These are phyloP conservation scores for Parmales sp. DNA, from an alignment of 108 stramenopile species.

Conservation along the genomic window DNA sequence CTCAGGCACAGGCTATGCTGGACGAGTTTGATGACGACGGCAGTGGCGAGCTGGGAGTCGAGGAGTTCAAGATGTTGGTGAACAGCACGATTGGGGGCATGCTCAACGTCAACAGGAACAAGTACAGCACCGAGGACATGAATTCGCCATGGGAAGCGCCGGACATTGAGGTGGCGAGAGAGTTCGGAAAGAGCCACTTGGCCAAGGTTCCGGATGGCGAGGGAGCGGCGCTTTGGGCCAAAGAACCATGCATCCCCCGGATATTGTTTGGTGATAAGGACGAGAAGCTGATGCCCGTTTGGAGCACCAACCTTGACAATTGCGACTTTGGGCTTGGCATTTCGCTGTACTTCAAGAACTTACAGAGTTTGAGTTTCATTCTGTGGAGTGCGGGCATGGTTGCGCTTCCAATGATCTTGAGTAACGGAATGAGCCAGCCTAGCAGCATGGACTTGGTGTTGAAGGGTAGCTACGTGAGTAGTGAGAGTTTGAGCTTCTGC, in stretches of 20 bases:
- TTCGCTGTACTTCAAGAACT: conserved; percentile 7
- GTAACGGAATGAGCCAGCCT: neutral
- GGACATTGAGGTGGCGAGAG: neutral
- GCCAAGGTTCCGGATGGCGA: neutral
- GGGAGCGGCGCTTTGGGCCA: neutral
- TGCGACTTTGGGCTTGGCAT: conserved; percentile 5
- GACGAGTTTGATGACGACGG: neutral
- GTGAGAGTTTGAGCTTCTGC: neutral
- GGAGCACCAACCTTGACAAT: conserved; percentile 6
- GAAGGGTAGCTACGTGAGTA: conserved; percentile 2
- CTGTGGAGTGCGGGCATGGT: neutral
- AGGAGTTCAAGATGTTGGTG: conserved; percentile 10
- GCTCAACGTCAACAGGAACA: conserved; percentile 11
- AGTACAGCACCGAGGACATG: neutral
- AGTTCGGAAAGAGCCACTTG: neutral
- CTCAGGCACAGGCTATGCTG: neutral
- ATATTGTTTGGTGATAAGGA: conserved; percentile 1
- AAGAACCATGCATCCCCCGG: neutral
- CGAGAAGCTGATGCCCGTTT: conserved; percentile 4
- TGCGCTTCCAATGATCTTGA: neutral
- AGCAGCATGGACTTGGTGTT: neutral
- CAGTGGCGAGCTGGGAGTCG: conserved; percentile 3
- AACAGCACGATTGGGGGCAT: neutral
- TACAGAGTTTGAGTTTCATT: neutral
- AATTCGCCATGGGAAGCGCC: neutral